Evolutionary conservation across 1,284 basidiomycete species (phyloP), one percentile per base, ranked within the genome.

Genomic region (Marasmius tenuissimus): DNA sequence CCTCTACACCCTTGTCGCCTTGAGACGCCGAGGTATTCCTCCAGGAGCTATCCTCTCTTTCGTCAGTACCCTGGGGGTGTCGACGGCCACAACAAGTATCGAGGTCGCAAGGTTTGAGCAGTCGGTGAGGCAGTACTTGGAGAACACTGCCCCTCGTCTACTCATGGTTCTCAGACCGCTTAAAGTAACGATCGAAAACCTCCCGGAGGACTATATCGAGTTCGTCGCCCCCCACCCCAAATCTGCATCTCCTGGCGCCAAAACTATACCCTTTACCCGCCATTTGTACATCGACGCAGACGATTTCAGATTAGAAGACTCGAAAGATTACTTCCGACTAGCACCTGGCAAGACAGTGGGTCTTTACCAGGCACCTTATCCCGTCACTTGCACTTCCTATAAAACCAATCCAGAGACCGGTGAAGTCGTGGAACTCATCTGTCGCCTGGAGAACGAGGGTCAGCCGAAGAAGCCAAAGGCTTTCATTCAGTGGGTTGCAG

Each of bases 401-500:
- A 90, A 88, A 76, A 89, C 83, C 3, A 90, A 97, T 75, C 78
- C 87, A 4, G 70, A 73, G 1, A 87, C 87, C 0, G 92, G 93
- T 34, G 78, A 86, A 57, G 89, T 97, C 9, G 81, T 81, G 4
- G 94, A 97, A 76, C 85, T 99, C 53, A 74, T 91, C 58, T 94
- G 91, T 73, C 84, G 81, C 42, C 79, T 96, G 35, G 95, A 98
- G 74, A 85, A 94, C 66, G 82, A 81, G 45, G 84, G 82, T 10
- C 73, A 80, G 10, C 74, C 80, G 35, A 89, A 87, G 75, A 98
- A 98, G 74, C 92, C 96, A 37, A 97, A 98, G 75, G 91, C 96
- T 14, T 99, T 91, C 79, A 95, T 99, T 71, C 97, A 99, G 73
- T 99, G 97, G 97, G 93, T 99, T 16, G 95, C 94, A 49, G 90